These are phyloP conservation scores for Solanum medicagineum DNA, from an alignment of 257 asterid genomes.

Conservation along the genomic window DNA sequence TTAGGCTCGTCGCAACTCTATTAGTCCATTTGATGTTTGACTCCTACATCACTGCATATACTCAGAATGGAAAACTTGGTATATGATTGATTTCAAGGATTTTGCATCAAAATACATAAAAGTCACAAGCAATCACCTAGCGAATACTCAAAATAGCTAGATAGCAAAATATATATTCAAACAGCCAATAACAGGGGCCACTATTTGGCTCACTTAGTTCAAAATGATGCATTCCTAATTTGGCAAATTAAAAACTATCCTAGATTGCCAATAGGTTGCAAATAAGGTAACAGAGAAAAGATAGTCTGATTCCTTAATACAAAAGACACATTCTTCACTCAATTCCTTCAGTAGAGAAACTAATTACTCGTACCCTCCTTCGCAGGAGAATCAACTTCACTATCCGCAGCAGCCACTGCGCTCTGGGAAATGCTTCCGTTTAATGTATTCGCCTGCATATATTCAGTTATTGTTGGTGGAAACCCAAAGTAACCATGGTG, in stretches of 20 bases:
- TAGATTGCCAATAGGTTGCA: not conserved
- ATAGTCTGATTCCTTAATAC: not conserved
- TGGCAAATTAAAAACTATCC: not conserved
- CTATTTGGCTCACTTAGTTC: too few species aligned
- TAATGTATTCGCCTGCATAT: slow-evolving; percentile 28
- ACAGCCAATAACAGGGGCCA: not conserved
- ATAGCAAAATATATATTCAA: not conserved
- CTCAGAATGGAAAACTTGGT: not conserved
- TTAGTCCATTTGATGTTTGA: not conserved
- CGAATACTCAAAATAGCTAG: not conserved
- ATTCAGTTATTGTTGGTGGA: slow-evolving; percentile 29
- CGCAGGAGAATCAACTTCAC: slow-evolving; percentile 14
- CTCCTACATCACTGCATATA: not conserved
- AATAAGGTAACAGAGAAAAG: not conserved
- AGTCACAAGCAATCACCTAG: not conserved
- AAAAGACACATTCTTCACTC: too few species aligned
- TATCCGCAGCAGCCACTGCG: slow-evolving; percentile 11
- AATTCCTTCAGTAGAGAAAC: not conserved
- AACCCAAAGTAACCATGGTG: slow-evolving; percentile 42
- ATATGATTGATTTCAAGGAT: not conserved
- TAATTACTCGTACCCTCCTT: slow-evolving; percentile 33
- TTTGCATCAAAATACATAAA: not conserved
- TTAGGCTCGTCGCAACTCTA: not conserved
- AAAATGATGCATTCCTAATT: too few species aligned
- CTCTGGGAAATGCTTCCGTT: slow-evolving; percentile 39